Evolutionary conservation across 768 basidiomycete species (phyloP).

Genomic region (Kwoniella newhampshirensis): DNA sequence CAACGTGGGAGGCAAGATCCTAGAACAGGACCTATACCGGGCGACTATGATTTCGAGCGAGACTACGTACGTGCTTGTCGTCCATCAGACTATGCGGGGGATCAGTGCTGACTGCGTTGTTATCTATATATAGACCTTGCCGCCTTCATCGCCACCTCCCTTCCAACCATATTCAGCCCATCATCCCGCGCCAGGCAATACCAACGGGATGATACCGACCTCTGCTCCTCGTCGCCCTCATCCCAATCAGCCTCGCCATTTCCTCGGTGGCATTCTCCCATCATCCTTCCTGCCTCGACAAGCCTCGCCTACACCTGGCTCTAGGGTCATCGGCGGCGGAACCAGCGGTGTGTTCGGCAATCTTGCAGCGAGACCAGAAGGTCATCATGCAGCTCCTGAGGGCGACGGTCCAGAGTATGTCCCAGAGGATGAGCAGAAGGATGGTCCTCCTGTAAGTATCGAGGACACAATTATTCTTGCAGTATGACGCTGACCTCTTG

Average conservation of each 20-base stretch:
- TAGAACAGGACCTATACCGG: conserved; percentile 35
- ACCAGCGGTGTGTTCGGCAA: conserved; percentile 97
- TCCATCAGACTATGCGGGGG: background rate
- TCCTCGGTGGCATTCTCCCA: conserved; percentile 45
- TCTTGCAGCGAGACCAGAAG: conserved; percentile 82
- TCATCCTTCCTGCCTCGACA: conserved; percentile 35
- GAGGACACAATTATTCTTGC: background rate
- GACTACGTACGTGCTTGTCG: conserved; percentile 42
- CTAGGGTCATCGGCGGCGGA: conserved; percentile 52
- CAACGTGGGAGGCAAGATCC: background rate
- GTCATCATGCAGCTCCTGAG: conserved; percentile 19
- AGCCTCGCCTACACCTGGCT: conserved; percentile 8
- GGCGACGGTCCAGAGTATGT: conserved; percentile 59
- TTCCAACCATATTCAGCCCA: conserved; percentile 47
- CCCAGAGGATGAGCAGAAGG: conserved; percentile 78
- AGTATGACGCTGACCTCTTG: background rate
- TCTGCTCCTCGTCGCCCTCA: conserved; percentile 52
- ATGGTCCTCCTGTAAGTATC: conserved; percentile 75
- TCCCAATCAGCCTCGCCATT: conserved; percentile 60
- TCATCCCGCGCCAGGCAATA: conserved; percentile 49
- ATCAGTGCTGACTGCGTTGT: conserved; percentile 3
- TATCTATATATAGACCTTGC: conserved; percentile 34
- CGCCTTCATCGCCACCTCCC: conserved; percentile 48
- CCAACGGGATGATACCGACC: conserved; percentile 48
- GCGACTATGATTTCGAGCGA: conserved; percentile 52